A percentile compares a stretch with the other conserved stretches of the same genome.
Conservation (phyloP, 2,329 filamentous ascomycete genomes). For the Penicillium sp. region DNA sequence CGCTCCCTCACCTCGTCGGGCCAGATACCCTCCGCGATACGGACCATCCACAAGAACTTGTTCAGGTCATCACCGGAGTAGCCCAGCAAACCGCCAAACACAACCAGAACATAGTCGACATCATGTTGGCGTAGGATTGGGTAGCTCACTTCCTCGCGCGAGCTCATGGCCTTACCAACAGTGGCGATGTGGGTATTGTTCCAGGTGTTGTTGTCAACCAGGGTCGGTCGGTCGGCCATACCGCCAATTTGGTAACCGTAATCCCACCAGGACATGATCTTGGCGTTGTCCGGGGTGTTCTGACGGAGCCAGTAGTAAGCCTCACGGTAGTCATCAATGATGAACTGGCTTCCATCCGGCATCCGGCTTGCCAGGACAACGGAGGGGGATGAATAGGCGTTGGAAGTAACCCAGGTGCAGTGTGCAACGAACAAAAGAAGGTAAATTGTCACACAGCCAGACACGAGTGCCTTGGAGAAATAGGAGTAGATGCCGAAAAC, state of each 20-base stretch:
- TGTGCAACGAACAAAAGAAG: conserved; percentile 91
- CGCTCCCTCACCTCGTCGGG: conserved; percentile 98
- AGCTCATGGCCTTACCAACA: conserved; percentile 98
- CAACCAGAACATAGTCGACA: conserved; percentile 96
- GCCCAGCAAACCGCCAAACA: conserved; percentile 91
- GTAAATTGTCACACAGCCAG: conserved; percentile 70
- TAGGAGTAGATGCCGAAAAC: conserved; percentile 78
- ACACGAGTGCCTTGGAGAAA: conserved; percentile 75
- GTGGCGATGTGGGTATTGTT: conserved; percentile 99
- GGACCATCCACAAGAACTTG: conserved; percentile 99
- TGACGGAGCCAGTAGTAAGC: conserved; percentile 99
- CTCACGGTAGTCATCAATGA: conserved; percentile 98
- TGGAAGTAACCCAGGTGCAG: conserved; percentile 99
- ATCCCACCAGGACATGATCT: conserved; percentile 99
- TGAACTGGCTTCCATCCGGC: conserved; percentile 93
- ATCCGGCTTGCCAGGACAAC: conserved; percentile 90
- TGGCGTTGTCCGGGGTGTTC: conserved; percentile 90
- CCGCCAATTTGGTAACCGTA: conserved; percentile 99
- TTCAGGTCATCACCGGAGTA: conserved; percentile 99
- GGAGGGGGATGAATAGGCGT: conserved; percentile 96
- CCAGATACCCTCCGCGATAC: conserved; percentile 99
- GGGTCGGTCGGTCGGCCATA: conserved; percentile 94
- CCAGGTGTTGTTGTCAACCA: conserved; percentile 99
- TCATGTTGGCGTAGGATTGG: conserved; percentile 98
- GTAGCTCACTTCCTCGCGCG: conserved; percentile 94